A percentile compares a stretch with the other conserved stretches of the same genome.
Evolutionary conservation across 306 rosid genomes (phyloP).

Genomic region (Malus orientalis): DNA sequence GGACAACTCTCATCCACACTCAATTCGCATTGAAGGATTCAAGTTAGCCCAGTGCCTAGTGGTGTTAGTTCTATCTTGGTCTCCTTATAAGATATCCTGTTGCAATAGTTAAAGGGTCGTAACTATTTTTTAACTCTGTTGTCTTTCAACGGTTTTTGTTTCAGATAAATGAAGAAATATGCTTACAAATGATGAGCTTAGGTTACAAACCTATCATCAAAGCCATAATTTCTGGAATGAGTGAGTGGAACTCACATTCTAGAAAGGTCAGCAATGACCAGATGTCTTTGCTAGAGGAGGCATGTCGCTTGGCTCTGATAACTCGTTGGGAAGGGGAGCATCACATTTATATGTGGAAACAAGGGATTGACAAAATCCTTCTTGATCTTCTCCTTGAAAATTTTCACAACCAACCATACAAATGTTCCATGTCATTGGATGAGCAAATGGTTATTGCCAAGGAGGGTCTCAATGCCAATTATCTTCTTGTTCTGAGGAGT

Average conservation of each 20-base stretch:
- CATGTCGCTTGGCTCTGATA: conserved; percentile 65
- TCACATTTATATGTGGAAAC: conserved; percentile 68
- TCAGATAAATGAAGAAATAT: conserved; percentile 54
- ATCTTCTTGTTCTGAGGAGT: conserved; percentile 43
- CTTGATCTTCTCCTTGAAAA: conserved; percentile 59
- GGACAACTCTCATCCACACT: conserved; percentile 47
- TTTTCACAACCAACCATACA: conserved; percentile 29
- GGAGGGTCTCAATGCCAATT: conserved; percentile 42
- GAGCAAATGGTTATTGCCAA: conserved; percentile 42
- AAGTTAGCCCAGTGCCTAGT: conserved; percentile 65
- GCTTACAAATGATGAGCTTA: conserved; percentile 33
- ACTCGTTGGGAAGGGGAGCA: conserved; percentile 80
- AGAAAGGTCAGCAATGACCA: conserved; percentile 33
- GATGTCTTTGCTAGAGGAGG: conserved; percentile 50
- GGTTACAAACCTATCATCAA: conserved; percentile 58
- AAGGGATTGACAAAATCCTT: conserved; percentile 58
- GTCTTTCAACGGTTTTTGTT: conserved; percentile 16
- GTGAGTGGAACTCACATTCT: conserved; percentile 26
- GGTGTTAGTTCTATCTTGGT: conserved; percentile 32
- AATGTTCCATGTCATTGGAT: conserved; percentile 37
- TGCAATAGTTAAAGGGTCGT: background rate
- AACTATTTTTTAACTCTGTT: conserved; percentile 2
- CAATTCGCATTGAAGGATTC: conserved; percentile 63
- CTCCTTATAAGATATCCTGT: background rate
- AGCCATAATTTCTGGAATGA: conserved; percentile 63